Conservation (phyloP, 2,329 filamentous ascomycete species). For the Hymenotorrendiella dingleyae region DNA sequence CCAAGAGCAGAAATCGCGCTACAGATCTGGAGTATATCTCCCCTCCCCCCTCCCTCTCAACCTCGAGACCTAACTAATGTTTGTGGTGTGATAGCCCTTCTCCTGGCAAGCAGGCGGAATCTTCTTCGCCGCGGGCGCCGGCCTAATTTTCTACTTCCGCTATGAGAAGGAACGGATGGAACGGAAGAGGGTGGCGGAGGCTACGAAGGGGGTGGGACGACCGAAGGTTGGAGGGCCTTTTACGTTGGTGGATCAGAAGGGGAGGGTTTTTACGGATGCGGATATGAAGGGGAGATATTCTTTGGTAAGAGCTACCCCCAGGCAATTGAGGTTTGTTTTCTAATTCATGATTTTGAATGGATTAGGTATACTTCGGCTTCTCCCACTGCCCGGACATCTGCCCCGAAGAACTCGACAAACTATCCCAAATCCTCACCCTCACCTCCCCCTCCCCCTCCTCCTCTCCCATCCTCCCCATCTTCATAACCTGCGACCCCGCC, state of each 20-base stretch:
- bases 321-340: too few relatives aligned
- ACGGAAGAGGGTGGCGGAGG: slow-evolving; percentile 80
- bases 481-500: slow-evolving; percentile 92
- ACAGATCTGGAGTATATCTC: slow-evolving; percentile 27
- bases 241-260: slow-evolving; percentile 74
- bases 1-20: slow-evolving; percentile 27
- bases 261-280: slow-evolving; percentile 68
- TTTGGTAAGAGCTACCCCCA: too few relatives aligned
- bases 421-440: slow-evolving; percentile 88
- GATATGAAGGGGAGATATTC: slow-evolving; percentile 84
- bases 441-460: slow-evolving; percentile 37
- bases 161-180: slow-evolving; percentile 89
- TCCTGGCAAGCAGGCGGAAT: slow-evolving; percentile 85
- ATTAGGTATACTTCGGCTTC: slow-evolving; percentile 98
- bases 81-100: too few relatives aligned
- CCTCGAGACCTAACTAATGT: background rate
- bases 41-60: background rate
- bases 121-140: slow-evolving; percentile 73
- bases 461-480: slow-evolving; percentile 66
- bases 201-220: slow-evolving; percentile 84
- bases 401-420: slow-evolving; percentile 98
- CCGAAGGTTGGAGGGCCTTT: slow-evolving; percentile 92
- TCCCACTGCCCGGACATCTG: slow-evolving; percentile 98
- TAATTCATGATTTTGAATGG: too few relatives aligned
- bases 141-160: slow-evolving; percentile 85